Conservation (phyloP, 164 flowering plant genomes). For the Litsea cubeba region DNA sequence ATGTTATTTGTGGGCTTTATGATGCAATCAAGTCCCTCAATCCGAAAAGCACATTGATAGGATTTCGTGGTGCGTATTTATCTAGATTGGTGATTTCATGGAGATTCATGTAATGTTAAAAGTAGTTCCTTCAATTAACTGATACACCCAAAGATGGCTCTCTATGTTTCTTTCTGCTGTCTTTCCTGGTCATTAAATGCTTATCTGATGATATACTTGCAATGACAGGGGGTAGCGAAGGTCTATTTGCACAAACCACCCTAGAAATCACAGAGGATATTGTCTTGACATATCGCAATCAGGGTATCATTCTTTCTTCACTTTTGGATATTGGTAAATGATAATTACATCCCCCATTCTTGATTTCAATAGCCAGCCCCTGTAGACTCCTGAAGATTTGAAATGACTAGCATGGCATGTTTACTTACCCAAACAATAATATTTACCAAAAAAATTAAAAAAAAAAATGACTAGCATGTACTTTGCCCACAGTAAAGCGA, state of each 20-base stretch:
- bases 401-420: too few relatives aligned
- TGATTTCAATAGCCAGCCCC: too few relatives aligned
- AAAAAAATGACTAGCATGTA: too few relatives aligned
- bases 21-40: conserved; percentile 22
- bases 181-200: not conserved
- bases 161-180: not conserved
- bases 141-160: not conserved
- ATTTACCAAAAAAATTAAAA: too few relatives aligned
- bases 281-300: conserved; percentile 23
- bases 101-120: too few relatives aligned
- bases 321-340: too few relatives aligned
- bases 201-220: not conserved
- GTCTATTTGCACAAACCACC: conserved; percentile 23
- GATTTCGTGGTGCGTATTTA: conserved; percentile 19
- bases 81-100: too few relatives aligned
- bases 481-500: too few relatives aligned
- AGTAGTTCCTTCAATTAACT: too few relatives aligned
- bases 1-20: conserved; percentile 25
- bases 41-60: conserved; percentile 16
- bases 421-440: too few relatives aligned
- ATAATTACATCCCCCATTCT: too few relatives aligned
- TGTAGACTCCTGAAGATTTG: too few relatives aligned
- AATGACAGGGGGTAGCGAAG: conserved; percentile 26
- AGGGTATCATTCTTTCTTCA: conserved; percentile 12
- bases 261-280: conserved; percentile 23